Evolutionary conservation across 164 flowering plant species (phyloP), one percentile per base, ranked within the genome.

Genomic region (Vitis cinerea): DNA sequence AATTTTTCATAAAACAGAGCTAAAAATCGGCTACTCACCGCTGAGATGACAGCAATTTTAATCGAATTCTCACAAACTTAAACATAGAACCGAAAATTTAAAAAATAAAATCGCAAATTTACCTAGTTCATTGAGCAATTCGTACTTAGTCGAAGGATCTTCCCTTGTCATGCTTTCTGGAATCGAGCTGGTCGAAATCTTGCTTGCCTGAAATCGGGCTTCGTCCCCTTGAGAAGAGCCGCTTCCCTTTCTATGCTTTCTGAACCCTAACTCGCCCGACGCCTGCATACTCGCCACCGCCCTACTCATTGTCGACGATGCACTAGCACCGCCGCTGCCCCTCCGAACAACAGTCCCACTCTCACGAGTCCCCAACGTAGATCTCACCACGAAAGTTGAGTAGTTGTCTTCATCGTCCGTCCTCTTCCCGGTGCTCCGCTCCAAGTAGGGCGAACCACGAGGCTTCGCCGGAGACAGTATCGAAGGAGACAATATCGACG

Each of bases 51-150:
- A 3, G 5, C 44, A 37, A 6, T 37, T 37, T 6, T 37, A 37
- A 37, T 37, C 44, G 6, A 37, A 37, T 37, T 3, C 7, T 37
- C 7, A 37, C 44, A 37, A 55, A 19, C 44, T 29, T n/a, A 63
- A 23, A 16, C 50, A 73, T 2, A 6, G 4, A 47, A 59, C n/a
- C 55, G 12, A 52, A 65, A 14, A 14, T 29, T 10, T 10, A 59
- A 48, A 56, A 27, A 44, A 29, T 29, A 15, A 48, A 52, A 48
- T 16, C 29, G n/a, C 7, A 31, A 66, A 73, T 86, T 73, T 74
- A 93, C 99, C 99, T 2, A 93, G 88, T 70, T 96, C 99, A 67
- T 90, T 83, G 50, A 93, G 93, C 83, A 93, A 78, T 61, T 91
- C 97, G 65, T 93, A 96, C 87, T 90, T 96, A 5, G 90, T 80